Conservation (phyloP, 1,139 yeast species). For the Zygosaccharomyces pseudobailii region DNA sequence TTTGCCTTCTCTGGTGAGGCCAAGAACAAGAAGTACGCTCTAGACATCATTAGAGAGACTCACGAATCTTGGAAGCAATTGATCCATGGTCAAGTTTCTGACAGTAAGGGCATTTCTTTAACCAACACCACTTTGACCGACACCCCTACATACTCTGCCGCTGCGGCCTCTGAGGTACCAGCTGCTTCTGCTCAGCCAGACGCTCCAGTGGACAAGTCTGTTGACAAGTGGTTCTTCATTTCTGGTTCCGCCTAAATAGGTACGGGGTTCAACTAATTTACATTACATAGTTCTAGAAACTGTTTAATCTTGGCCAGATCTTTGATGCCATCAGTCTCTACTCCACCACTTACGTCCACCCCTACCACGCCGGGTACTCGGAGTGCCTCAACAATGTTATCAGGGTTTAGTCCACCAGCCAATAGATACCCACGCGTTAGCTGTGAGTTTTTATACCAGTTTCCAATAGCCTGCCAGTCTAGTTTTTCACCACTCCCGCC, state of each 20-base stretch:
- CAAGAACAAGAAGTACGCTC: slow-evolving; percentile 64
- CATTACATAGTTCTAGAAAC: slow-evolving; percentile 51
- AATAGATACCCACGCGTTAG: slow-evolving; percentile 52
- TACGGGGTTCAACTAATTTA: neutral
- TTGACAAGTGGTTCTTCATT: slow-evolving; percentile 99
- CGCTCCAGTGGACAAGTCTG: slow-evolving; percentile 93
- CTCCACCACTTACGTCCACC: slow-evolving; percentile 94
- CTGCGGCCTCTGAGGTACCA: slow-evolving; percentile 55
- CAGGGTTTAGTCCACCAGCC: slow-evolving; percentile 87
- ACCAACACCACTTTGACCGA: slow-evolving; percentile 67
- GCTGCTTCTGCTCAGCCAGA: slow-evolving; percentile 67
- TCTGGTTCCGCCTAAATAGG: slow-evolving; percentile 66
- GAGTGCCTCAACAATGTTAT: slow-evolving; percentile 56
- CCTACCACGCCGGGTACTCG: slow-evolving; percentile 58
- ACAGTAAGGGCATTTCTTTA: slow-evolving; percentile 50
- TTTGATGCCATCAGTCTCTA: slow-evolving; percentile 72
- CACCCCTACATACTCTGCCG: slow-evolving; percentile 49
- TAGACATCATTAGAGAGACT: slow-evolving; percentile 68
- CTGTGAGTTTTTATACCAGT: slow-evolving; percentile 34
- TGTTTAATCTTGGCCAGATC: slow-evolving; percentile 54
- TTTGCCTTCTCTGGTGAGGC: slow-evolving; percentile 85
- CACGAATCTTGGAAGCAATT: slow-evolving; percentile 73
- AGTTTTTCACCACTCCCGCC: slow-evolving; percentile 88
- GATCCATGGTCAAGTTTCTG: slow-evolving; percentile 51
- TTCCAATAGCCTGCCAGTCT: slow-evolving; percentile 56